Base-by-base conservation (phyloP, 1,284 basidiomycete genomes). In the Rhodotorula mucilaginosa region DNA sequence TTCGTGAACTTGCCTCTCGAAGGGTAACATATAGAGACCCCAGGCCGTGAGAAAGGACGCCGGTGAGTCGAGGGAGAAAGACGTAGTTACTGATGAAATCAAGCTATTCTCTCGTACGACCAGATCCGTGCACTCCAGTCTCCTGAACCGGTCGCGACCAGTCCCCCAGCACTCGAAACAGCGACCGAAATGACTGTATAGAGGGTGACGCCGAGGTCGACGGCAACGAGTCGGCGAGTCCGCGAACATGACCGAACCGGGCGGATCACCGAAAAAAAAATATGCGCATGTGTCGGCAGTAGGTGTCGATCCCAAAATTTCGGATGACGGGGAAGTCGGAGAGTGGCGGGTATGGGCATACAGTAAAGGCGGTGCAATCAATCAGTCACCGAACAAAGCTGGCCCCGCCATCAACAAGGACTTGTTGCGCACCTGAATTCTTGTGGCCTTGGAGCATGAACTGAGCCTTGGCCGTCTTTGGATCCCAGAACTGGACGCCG, bases 361-460 rank as follows among this genome's bases (percentile, higher is more conserved):
- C 34, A 34, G 34, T 34, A 26, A 8, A 34, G 34, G 34, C 34
- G 34, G 34, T 34, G 34, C 34, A 34, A 34, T 34, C 34, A 34
- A 8, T 34, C 34, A 34, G 34, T 34, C 4, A 34, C 34, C 34
- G 34, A 8, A 5, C 34, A 34, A 8, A 34, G 34, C 39, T 44
- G 39, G 39, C 39, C 39, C 39, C 39, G 39, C 39, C 10, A 44
- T 2, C 39, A 44, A 44, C 10, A 44, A 13, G 8, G 34, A 34
- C 10, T 44, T 13, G 39, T 44, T 8, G 79, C 85, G 60, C 66
- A 88, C 86, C 88, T 54, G 89, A 90, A 80, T 94, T 94, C 82
- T 92, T 93, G 82, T 95, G 92, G 3, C 92, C 92, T 81, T 93
- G 91, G 12, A 96, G 83, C 84, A 92, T 89, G 76, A 91, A 88